Conservation (phyloP, 2,329 filamentous ascomycete species). For the Eurotiales sp. region DNA sequence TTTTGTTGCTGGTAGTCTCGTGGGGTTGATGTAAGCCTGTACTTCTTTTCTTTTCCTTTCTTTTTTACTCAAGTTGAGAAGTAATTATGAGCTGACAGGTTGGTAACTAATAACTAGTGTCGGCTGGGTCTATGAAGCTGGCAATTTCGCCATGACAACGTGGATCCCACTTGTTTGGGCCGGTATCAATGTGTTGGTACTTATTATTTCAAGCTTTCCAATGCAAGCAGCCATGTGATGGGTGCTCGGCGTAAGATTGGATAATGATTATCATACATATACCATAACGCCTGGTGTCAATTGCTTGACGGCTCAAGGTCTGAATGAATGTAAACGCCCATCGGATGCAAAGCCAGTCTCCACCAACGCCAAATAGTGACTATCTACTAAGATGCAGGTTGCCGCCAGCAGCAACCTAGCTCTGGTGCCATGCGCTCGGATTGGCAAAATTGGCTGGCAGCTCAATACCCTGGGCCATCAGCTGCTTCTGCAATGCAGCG, state of each 20-base stretch:
- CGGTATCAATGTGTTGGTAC: constrained; percentile 73
- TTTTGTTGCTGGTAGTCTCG: constrained; percentile 73
- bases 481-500: constrained; percentile 36
- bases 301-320: too few species aligned
- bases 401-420: constrained; percentile 26
- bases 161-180: constrained; percentile 92
- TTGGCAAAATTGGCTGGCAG: constrained; percentile 34
- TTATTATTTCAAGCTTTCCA: constrained; percentile 87
- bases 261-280: background rate
- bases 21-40: constrained; percentile 69
- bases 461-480: constrained; percentile 31
- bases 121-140: constrained; percentile 74
- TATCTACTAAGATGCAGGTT: too few species aligned
- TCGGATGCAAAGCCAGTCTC: constrained; percentile 1
- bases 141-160: constrained; percentile 86
- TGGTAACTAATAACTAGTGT: constrained; percentile 54
- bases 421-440: constrained; percentile 36
- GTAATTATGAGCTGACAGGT: background rate
- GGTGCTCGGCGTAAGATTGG: too few species aligned
- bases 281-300: too few species aligned
- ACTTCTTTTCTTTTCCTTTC: constrained; percentile 8
- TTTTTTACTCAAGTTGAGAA: background rate
- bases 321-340: constrained; percentile 3
- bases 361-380: constrained; percentile 8
- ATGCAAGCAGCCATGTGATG: constrained; percentile 78